Base-by-base conservation (phyloP, 352 stramenopile species). In the Globisporangium cylindrosporum region DNA sequence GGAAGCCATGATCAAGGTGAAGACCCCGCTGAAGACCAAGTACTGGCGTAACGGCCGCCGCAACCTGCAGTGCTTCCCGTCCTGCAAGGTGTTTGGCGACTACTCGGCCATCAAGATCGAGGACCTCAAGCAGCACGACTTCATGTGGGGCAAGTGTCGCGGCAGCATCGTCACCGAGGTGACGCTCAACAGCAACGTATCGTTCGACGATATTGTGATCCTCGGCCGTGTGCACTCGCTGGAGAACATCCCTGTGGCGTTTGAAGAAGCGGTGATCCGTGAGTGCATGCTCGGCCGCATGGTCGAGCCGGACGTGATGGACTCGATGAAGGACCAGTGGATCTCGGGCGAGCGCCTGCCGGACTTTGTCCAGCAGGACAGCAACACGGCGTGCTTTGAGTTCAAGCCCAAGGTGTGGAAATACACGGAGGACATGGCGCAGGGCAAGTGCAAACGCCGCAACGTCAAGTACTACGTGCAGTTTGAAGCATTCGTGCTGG, bases 361-460 rank as follows among this genome's bases (percentile, higher is more conserved):
- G n/a, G 81, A 93, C 71, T 94, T 94, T 78, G 83, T 92, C 49
- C 84, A 93, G 69, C 87, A 91, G 62, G 82, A 90, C 24, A 66
- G 64, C 51, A 82, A 91, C 73, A 77, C 88, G 20, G 84, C 88
- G 36, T 90, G 82, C 72, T 95, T 89, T 64, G 86, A 93, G 73
- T 95, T 95, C 75, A 95, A 95, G 76, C 88, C 88, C 24, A 95
- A 95, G 73, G 88, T 95, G 1, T 95, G 88, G 88, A 95, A 95
- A 73, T 95, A 95, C 82, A 90, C 75, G 55, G 88, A 95, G 36
- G 88, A 95, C 65, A 93, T 95, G 88, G 77, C 85, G n/a, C 87
- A 92, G 59, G 88, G 85, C 78, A 93, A 93, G 74, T 94, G 86
- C 78, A 95, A 95, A 70, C 86, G 87, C 51, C 85, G 85, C 70